Conservation (phyloP, 345 rosid species). For the Cardamine resedifolia region DNA sequence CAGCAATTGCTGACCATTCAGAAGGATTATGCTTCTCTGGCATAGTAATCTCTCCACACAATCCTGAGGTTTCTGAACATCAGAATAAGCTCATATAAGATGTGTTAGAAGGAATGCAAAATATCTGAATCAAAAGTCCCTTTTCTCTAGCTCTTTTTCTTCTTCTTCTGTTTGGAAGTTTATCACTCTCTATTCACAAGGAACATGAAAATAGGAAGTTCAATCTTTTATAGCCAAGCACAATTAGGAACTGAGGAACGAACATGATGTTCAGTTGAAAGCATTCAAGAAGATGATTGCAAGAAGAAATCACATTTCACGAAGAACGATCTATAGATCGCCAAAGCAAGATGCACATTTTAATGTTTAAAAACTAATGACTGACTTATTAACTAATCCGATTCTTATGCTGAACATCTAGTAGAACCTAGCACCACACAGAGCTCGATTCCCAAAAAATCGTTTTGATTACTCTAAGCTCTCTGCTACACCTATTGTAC, state of each 20-base stretch:
- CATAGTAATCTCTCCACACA: slow-evolving; percentile 33
- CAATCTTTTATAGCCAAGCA: slow-evolving; percentile 31
- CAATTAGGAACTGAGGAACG: slow-evolving; percentile 61
- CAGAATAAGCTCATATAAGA: slow-evolving; percentile 37
- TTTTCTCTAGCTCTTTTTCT: background rate
- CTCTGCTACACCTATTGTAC: slow-evolving; percentile 1
- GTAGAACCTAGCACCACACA: background rate
- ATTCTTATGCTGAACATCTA: slow-evolving; percentile 56
- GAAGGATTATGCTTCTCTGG: slow-evolving; percentile 73
- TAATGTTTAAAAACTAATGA: background rate
- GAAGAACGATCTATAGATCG: too few relatives aligned
- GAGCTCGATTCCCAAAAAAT: slow-evolving; percentile 13
- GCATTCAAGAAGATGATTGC: slow-evolving; percentile 76
- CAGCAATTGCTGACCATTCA: slow-evolving; percentile 46
- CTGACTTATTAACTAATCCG: slow-evolving; percentile 5
- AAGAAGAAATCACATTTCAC: too few relatives aligned
- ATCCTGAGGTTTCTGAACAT: slow-evolving; percentile 15
- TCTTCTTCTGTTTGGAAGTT: background rate
- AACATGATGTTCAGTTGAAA: slow-evolving; percentile 73
- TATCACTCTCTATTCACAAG: background rate
- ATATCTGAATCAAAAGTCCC: background rate
- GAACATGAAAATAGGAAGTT: slow-evolving; percentile 45
- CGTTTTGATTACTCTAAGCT: background rate
- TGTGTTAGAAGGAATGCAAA: slow-evolving; percentile 8
- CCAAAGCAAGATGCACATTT: background rate